Evolutionary conservation across 495 filamentous ascomycete genomes (phyloP).

Genomic region (Copromyces sp.): DNA sequence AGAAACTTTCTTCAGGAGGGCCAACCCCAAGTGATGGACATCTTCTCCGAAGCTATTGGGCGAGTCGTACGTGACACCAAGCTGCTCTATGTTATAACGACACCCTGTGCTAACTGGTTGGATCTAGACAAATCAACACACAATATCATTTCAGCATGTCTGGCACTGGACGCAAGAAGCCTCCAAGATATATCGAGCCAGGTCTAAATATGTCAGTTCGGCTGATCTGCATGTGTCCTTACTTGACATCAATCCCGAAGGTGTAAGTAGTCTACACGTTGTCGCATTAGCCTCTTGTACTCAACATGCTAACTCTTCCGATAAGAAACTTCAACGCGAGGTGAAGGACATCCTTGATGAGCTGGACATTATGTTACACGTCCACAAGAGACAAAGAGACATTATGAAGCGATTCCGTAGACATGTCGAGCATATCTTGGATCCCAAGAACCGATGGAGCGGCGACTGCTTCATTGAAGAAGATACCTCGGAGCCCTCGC

Average conservation of each 20-base stretch:
- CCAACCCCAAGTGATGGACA: constrained; percentile 57
- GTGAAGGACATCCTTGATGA: constrained; percentile 66
- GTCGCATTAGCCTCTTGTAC: neutral
- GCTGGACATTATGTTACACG: constrained; percentile 58
- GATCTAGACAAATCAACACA: constrained; percentile 24
- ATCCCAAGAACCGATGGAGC: constrained; percentile 14
- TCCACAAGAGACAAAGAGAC: constrained; percentile 46
- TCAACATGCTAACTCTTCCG: neutral
- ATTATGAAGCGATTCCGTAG: constrained; percentile 48
- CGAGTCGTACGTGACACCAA: constrained; percentile 17
- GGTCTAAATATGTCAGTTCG: constrained; percentile 18
- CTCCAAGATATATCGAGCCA: constrained; percentile 14
- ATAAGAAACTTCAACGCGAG: constrained; percentile 45
- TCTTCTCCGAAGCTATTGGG: constrained; percentile 48
- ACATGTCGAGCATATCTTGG: constrained; percentile 34
- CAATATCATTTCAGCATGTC: constrained; percentile 25
- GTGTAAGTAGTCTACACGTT: constrained; percentile 4
- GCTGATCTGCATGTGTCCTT: constrained; percentile 36
- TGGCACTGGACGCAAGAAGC: constrained; percentile 27
- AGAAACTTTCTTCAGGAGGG: constrained; percentile 27
- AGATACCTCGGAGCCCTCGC: neutral
- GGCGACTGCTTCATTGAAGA: neutral
- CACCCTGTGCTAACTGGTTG: constrained; percentile 28
- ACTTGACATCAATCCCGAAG: constrained; percentile 59
- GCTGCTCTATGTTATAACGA: neutral